Percentiles rank a stretch among this genome's conserved stretches.
phyloP scores from a whole-genome alignment of 257 asterid genomes.

The Galeopsis tetrahit region DNA sequence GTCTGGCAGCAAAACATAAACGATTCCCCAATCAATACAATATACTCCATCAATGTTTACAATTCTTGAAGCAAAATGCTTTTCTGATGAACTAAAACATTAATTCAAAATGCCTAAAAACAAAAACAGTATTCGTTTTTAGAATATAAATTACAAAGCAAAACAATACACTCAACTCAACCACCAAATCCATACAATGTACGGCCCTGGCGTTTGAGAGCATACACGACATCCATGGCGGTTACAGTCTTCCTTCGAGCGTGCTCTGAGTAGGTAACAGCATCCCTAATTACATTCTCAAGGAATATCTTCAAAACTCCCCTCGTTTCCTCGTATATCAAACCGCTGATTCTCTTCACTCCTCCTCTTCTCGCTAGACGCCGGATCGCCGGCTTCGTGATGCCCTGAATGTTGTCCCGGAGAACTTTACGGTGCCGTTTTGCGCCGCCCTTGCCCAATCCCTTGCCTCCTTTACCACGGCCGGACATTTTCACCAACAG shows the following conservation, averaged over 20 bases:
- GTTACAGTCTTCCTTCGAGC: background rate
- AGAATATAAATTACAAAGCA: no score
- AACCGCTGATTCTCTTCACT: slow-evolving; percentile 45
- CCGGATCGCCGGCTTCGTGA: slow-evolving; percentile 50
- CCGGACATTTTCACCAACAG: background rate
- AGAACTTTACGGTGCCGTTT: slow-evolving; percentile 48
- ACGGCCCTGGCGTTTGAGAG: background rate
- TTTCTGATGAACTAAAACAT: no score
- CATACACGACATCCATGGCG: background rate
- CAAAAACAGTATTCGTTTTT: no score
- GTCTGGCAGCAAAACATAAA: no score
- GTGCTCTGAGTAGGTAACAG: background rate
- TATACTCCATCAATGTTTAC: no score
- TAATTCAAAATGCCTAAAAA: no score
- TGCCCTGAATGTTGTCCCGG: slow-evolving; percentile 47
- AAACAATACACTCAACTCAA: no score
- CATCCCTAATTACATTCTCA: background rate
- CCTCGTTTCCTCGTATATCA: slow-evolving; percentile 45
- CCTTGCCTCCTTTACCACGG: slow-evolving; percentile 19
- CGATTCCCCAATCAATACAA: no score
- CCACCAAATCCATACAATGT: background rate
- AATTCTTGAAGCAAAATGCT: no score
- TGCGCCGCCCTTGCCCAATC: slow-evolving; percentile 49
- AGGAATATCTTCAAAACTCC: slow-evolving; percentile 45
- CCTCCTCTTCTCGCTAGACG: slow-evolving; percentile 48